Base-by-base conservation (phyloP, 495 filamentous ascomycete genomes). In the Endocarpon pusillum region DNA sequence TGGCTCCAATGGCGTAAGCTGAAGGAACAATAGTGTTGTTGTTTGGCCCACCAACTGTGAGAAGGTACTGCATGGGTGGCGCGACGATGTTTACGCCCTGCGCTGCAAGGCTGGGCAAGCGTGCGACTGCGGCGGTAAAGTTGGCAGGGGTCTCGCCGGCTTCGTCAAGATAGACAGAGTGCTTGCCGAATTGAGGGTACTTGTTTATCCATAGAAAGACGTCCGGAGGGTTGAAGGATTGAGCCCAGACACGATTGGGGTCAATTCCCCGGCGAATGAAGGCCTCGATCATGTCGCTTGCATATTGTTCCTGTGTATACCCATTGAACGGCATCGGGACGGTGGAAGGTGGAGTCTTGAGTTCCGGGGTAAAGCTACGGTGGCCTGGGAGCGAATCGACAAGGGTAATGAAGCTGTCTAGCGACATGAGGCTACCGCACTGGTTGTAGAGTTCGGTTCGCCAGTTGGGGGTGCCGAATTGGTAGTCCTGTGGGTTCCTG, bases 291-390 rank as follows among this genome's bases (percentile, higher is more conserved):
- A 77, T 47, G 41, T 73, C 63, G 51, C 71, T 66, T 1, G 63
- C 65, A 46, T 63, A 75, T 26, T 55, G 48, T 35, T 66, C 51
- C 45, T 68, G 67, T 0, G 69, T 75, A 53, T 73, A 74, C 24
- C 64, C 58, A n/a, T 66, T 45, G 52, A 73, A 76, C 2, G 70
- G 72, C 71, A 74, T 75, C 2, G 50, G 42, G 19, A 73, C 66
- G 33, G 59, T 46, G n/a, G n/a, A n/a, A n/a, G n/a, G n/a, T 10
- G 71, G 71, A 4, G 62, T 59, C 53, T 76, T 76, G 19, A 73
- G 55, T 46, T 76, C 72, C 3, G 69, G 64, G 0, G 72, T 71
- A 55, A 75, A 73, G n/a, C n/a, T n/a, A n/a, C n/a, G n/a, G 34
- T 67, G 54, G 8, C 69, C 48, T 0, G 59, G 64, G 22, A 53